phyloP scores from a whole-genome alignment of 2,329 filamentous ascomycete genomes.

The Phaeosphaeria sp. region DNA sequence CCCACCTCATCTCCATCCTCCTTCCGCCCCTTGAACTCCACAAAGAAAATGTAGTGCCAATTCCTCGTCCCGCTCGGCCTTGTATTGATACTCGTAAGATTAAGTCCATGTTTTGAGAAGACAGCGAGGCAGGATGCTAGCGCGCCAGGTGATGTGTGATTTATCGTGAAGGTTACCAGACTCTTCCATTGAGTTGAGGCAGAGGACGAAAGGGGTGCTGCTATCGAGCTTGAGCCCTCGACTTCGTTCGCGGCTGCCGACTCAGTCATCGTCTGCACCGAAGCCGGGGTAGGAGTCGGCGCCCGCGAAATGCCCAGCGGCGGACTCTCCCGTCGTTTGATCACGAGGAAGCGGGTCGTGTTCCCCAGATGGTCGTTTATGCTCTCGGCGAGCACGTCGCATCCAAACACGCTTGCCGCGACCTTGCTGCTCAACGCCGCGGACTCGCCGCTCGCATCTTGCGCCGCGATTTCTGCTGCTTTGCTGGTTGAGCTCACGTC shows the following conservation, averaged over 20 bases:
- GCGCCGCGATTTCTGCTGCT: constrained; percentile 77
- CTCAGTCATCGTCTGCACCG: too few species aligned
- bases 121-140: constrained; percentile 80
- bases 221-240: too few species aligned
- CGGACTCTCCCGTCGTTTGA: constrained; percentile 44
- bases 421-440: constrained; percentile 81
- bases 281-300: background rate
- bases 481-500: constrained; percentile 86
- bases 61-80: constrained; percentile 75
- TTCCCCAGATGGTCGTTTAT: constrained; percentile 80
- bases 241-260: too few species aligned
- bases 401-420: constrained; percentile 70
- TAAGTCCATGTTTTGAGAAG: constrained; percentile 75
- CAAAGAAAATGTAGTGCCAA: constrained; percentile 95
- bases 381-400: constrained; percentile 71
- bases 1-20: constrained; percentile 64
- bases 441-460: constrained; percentile 64
- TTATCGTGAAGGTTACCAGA: constrained; percentile 80
- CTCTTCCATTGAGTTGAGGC: constrained; percentile 65
- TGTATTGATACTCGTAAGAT: constrained; percentile 90
- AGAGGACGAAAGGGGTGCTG: too few species aligned
- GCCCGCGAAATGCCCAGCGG: background rate
- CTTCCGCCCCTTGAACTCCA: constrained; percentile 79
- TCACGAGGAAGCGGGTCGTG: constrained; percentile 78
- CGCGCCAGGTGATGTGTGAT: constrained; percentile 79